phyloP scores from a whole-genome alignment of 129 eudicot genomes.

The Arctium minus region DNA sequence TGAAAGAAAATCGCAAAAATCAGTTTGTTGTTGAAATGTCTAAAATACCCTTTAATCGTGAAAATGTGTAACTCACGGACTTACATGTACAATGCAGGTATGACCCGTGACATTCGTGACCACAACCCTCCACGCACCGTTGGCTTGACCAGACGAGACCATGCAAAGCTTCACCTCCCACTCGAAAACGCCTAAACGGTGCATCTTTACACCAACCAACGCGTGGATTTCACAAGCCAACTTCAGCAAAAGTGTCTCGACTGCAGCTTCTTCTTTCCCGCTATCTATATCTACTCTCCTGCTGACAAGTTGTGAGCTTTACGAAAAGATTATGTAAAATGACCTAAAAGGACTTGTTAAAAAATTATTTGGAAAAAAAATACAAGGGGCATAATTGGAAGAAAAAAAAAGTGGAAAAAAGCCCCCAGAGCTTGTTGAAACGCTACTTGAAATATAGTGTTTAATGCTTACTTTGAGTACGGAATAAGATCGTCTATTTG shows the following conservation, averaged over 20 bases:
- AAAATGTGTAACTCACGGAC: slow-evolving; percentile 17
- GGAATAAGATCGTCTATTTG: slow-evolving; percentile 78
- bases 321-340: no score
- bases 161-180: slow-evolving; percentile 98
- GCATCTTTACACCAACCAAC: slow-evolving; percentile 82
- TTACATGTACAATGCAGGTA: slow-evolving; percentile 90
- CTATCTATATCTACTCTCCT: slow-evolving; percentile 54
- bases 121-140: slow-evolving; percentile 94
- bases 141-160: slow-evolving; percentile 70
- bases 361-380: not conserved
- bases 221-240: slow-evolving; percentile 70
- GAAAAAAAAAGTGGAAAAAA: not conserved
- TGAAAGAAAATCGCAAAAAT: slow-evolving; percentile 16
- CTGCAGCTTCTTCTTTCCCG: slow-evolving; percentile 61
- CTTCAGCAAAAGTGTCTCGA: slow-evolving; percentile 64
- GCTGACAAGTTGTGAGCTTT: slow-evolving; percentile 15
- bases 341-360: not conserved
- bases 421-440: no score
- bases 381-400: not conserved
- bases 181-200: slow-evolving; percentile 83
- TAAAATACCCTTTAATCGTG: not conserved
- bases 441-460: no score
- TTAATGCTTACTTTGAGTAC: slow-evolving; percentile 50
- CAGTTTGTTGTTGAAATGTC: not conserved
- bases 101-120: slow-evolving; percentile 95